phyloP scores from a whole-genome alignment of 345 rosid species.

The Pistacia integerrima region DNA sequence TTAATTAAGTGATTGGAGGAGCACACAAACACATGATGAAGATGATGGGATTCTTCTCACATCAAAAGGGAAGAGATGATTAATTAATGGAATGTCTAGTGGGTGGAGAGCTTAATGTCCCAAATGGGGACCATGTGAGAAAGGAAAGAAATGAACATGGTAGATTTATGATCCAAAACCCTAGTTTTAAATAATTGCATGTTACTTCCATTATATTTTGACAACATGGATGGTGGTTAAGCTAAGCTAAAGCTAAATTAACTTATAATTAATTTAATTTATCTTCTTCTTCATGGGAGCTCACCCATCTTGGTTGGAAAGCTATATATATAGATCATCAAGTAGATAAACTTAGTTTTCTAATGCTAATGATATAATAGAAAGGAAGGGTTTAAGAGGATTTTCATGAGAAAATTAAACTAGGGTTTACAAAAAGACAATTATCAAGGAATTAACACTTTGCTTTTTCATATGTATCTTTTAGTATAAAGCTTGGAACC shows the following conservation, averaged over 20 bases:
- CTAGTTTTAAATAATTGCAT: constrained; percentile 21
- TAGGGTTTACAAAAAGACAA: constrained; percentile 10
- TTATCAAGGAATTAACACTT: constrained; percentile 2
- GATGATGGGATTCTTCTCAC: constrained; percentile 25
- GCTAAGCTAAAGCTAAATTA: constrained; percentile 3
- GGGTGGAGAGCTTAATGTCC: constrained; percentile 40
- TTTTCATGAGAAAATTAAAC: neutral
- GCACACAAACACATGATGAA: constrained; percentile 24
- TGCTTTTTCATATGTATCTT: neutral
- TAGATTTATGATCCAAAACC: constrained; percentile 25
- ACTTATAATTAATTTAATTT: neutral
- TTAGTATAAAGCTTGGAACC: neutral
- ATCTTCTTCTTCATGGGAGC: constrained; percentile 12
- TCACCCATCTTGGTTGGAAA: constrained; percentile 5
- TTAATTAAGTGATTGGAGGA: neutral
- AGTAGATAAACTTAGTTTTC: neutral
- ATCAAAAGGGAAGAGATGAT: constrained; percentile 23
- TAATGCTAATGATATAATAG: neutral
- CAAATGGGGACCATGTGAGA: constrained; percentile 50
- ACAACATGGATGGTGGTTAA: constrained; percentile 25
- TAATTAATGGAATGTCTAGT: constrained; percentile 37
- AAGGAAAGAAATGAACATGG: constrained; percentile 30
- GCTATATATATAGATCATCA: no score
- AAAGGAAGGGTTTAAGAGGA: constrained; percentile 18
- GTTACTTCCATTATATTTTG: constrained; percentile 13